Evolutionary conservation across 148 eudicot genomes (phyloP).

Genomic region (Oxyria digyna): DNA sequence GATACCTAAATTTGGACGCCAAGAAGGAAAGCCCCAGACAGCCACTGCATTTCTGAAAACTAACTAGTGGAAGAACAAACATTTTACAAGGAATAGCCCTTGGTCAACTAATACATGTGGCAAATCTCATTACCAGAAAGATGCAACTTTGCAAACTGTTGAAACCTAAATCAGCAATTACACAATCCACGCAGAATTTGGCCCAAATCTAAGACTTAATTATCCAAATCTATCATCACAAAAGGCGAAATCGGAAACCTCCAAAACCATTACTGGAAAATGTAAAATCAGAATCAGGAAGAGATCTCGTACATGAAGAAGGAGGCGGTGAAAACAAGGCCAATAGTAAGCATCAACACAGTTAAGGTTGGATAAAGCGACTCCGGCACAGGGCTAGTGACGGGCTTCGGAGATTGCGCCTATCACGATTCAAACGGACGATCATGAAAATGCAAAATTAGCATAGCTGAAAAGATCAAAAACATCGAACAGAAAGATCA

Average conservation of each 20-base stretch:
- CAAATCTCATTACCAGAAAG: background rate
- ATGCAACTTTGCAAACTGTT: background rate
- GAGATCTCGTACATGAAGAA: slow-evolving; percentile 63
- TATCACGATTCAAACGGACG: slow-evolving; percentile 2
- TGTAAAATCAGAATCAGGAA: background rate
- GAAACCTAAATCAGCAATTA: background rate
- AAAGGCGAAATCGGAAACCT: background rate
- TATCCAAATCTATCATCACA: background rate
- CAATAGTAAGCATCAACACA: slow-evolving; percentile 54
- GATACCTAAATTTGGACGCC: background rate
- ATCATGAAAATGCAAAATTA: background rate
- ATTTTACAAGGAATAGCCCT: background rate
- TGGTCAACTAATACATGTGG: background rate
- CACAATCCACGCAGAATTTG: background rate
- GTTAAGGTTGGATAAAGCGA: slow-evolving; percentile 70
- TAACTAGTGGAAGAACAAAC: background rate
- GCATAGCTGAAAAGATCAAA: slow-evolving; percentile 4
- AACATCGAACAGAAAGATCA: background rate
- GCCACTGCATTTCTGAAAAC: background rate
- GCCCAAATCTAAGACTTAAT: background rate
- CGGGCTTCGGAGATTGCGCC: slow-evolving; percentile 55
- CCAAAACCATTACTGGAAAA: background rate
- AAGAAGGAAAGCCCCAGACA: background rate
- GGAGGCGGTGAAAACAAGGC: slow-evolving; percentile 68
- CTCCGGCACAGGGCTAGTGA: slow-evolving; percentile 64